phyloP scores from a whole-genome alignment of 139 green algal genomes.

The Pycnococcus provasolii region DNA sequence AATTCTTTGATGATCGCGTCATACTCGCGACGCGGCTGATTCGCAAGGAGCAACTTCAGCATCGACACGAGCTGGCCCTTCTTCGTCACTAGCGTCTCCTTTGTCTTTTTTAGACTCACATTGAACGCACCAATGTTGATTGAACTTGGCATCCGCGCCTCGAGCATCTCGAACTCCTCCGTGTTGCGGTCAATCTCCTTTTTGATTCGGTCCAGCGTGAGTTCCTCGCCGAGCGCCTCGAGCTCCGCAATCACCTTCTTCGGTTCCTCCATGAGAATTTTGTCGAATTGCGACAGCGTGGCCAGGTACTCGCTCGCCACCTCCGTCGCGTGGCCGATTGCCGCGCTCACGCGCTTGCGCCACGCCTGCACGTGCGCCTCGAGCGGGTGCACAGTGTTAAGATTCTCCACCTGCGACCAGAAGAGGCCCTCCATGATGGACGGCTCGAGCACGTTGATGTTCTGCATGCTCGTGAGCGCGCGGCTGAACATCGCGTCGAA shows the following conservation, averaged over 20 bases:
- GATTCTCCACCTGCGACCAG: slow-evolving; percentile 44
- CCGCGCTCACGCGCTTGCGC: slow-evolving; percentile 6
- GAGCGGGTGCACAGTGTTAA: slow-evolving; percentile 47
- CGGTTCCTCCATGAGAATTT: neutral
- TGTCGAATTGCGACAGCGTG: neutral
- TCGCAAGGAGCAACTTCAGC: neutral
- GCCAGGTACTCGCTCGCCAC: neutral
- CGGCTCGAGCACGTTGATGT: slow-evolving; percentile 55
- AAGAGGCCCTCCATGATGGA: slow-evolving; percentile 67
- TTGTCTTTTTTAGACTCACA: slow-evolving; percentile 45
- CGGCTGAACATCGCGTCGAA: slow-evolving; percentile 48
- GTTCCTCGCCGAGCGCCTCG: slow-evolving; percentile 1
- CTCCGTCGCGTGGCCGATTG: slow-evolving; percentile 13
- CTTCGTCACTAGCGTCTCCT: slow-evolving; percentile 51
- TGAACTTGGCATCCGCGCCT: slow-evolving; percentile 32
- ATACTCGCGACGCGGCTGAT: neutral
- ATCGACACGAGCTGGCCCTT: slow-evolving; percentile 47
- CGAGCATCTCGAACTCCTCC: slow-evolving; percentile 40
- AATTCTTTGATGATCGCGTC: slow-evolving; percentile 34
- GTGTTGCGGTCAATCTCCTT: neutral
- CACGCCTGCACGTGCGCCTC: slow-evolving; percentile 39
- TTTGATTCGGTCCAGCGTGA: too few relatives aligned
- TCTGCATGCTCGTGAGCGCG: slow-evolving; percentile 39
- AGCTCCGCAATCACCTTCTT: neutral
- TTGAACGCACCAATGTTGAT: slow-evolving; percentile 46